Percentiles rank a stretch among this genome's conserved stretches.
phyloP scores from a whole-genome alignment of 257 asterid genomes.

The Verbena officinalis region DNA sequence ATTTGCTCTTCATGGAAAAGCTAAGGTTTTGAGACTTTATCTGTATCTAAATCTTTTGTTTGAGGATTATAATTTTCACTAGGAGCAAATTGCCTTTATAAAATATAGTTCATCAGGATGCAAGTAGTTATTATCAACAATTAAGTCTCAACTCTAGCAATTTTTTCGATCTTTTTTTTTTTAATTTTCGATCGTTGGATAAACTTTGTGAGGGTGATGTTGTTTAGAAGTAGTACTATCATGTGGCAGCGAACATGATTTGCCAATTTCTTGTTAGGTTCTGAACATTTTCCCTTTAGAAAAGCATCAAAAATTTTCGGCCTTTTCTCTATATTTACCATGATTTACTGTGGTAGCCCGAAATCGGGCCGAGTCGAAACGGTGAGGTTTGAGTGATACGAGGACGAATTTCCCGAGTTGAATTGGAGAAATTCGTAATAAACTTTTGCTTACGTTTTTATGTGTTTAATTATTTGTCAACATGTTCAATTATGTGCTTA shows the following conservation, averaged over 20 bases:
- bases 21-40: background rate
- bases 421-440: no score
- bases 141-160: background rate
- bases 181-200: background rate
- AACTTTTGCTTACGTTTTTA: background rate
- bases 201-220: constrained; percentile 9
- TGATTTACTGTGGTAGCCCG: no score
- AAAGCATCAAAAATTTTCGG: background rate
- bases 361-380: no score
- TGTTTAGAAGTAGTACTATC: background rate
- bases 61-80: constrained; percentile 11
- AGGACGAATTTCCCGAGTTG: no score
- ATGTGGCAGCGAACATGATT: constrained; percentile 11
- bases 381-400: no score
- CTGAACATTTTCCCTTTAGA: background rate
- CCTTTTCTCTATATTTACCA: background rate
- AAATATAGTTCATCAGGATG: background rate
- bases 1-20: constrained; percentile 11
- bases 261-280: background rate
- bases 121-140: background rate
- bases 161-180: background rate
- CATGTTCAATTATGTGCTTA: no score
- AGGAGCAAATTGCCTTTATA: background rate
- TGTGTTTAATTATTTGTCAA: no score
- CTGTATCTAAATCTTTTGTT: background rate